Conservation (phyloP, 129 eudicot genomes). For the Sambucus nigra region DNA sequence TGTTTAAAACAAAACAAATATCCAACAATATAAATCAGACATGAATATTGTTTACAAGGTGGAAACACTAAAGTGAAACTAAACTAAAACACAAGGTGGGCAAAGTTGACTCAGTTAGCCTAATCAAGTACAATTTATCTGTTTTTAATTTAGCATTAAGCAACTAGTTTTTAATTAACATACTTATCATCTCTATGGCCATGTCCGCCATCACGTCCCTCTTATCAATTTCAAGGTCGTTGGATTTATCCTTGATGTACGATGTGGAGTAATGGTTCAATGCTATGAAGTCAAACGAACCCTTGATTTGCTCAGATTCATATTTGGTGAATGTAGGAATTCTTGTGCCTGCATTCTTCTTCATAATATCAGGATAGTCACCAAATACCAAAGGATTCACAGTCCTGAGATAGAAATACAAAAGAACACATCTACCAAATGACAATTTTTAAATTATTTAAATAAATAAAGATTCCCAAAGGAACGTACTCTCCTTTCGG, state of each 20-base stretch:
- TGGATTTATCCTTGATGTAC: constrained; percentile 17
- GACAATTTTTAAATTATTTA: neutral
- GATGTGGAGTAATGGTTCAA: constrained; percentile 22
- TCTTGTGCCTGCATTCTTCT: constrained; percentile 20
- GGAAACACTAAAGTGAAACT: neutral
- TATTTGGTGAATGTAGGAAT: constrained; percentile 22
- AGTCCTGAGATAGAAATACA: constrained; percentile 15
- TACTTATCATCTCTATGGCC: constrained; percentile 13
- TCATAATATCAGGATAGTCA: constrained; percentile 33
- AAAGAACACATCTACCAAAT: neutral
- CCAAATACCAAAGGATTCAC: constrained; percentile 28
- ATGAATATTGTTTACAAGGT: too few relatives aligned
- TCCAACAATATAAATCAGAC: too few relatives aligned
- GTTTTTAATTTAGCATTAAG: neutral
- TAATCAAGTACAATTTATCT: too few relatives aligned
- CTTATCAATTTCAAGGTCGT: constrained; percentile 9
- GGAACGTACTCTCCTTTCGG: too few relatives aligned
- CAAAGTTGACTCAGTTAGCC: too few relatives aligned
- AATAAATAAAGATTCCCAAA: neutral
- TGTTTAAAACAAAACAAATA: too few relatives aligned
- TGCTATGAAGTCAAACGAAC: constrained; percentile 35
- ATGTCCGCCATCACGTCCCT: constrained; percentile 22
- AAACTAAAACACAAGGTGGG: neutral
- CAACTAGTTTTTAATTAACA: neutral
- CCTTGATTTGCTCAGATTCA: constrained; percentile 25